Evolutionary conservation across 2,329 filamentous ascomycete species (phyloP).

Genomic region (Botryotinia narcissicola): DNA sequence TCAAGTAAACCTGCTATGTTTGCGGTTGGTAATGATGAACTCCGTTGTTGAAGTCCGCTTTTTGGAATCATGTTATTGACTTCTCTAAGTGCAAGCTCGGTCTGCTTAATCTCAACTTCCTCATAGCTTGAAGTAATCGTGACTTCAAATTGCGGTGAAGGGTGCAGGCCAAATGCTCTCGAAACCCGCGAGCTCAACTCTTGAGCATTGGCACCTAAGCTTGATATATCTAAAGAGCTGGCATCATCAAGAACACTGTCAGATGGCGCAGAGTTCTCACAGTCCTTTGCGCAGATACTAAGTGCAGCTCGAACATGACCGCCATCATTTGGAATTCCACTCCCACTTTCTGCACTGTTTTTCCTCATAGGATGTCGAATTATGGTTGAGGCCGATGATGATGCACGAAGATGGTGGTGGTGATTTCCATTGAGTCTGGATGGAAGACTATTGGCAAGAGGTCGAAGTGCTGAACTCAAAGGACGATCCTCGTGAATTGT

Average conservation of each 20-base stretch:
- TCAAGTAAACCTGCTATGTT: neutral
- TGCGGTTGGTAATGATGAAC: conserved; percentile 2
- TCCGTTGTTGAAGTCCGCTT: neutral
- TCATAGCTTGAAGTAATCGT: conserved; percentile 1
- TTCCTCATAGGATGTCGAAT: conserved; percentile 19
- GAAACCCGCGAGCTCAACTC: conserved; percentile 32
- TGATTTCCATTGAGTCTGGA: conserved; percentile 15
- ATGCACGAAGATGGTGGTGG: conserved; percentile 21
- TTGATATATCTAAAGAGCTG: conserved; percentile 24
- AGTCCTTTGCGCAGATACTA: neutral
- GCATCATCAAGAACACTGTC: conserved; percentile 18
- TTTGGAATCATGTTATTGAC: neutral
- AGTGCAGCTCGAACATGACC: neutral
- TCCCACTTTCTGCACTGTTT: neutral
- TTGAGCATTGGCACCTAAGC: conserved; percentile 28
- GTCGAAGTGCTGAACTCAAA: conserved; percentile 26
- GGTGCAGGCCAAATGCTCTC: conserved; percentile 32
- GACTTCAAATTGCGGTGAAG: conserved; percentile 25
- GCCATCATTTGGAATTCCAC: neutral
- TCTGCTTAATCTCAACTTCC: neutral
- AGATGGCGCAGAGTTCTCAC: neutral
- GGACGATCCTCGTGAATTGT: conserved; percentile 36
- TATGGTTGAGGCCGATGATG: conserved; percentile 25
- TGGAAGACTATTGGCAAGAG: conserved; percentile 14
- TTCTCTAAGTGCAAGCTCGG: neutral